Percentiles rank a stretch among this genome's conserved stretches.
These are phyloP conservation scores for Colletotrichum lupini DNA, from an alignment of 2,329 filamentous ascomycete genomes.

Conservation along the genomic window DNA sequence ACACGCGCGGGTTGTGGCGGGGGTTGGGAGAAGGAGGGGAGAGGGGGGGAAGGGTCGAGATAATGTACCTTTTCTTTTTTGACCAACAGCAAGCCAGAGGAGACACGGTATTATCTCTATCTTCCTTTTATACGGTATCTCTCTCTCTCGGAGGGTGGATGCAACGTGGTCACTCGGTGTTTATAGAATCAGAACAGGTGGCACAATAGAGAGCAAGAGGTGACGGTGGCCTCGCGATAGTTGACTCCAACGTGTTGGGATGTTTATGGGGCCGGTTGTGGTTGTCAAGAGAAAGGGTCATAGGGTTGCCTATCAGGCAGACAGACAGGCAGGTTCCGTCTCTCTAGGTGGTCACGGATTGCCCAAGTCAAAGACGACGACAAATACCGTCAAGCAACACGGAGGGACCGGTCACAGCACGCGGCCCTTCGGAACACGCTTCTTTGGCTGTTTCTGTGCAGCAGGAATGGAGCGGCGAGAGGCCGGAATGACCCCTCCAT, in stretches of 20 bases:
- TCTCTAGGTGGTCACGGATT: background rate
- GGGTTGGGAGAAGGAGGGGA: background rate
- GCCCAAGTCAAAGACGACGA: background rate
- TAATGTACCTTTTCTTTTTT: conserved; percentile 7
- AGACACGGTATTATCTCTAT: conserved; percentile 14
- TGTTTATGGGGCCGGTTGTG: background rate
- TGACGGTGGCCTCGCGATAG: conserved; percentile 25
- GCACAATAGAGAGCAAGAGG: conserved; percentile 4
- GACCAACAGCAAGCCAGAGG: background rate
- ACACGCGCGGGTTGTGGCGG: conserved; percentile 6
- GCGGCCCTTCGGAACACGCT: conserved; percentile 1
- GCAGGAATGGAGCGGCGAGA: background rate
- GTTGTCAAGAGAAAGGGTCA: conserved; percentile 4
- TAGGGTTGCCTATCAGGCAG: conserved; percentile 28
- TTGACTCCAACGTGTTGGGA: background rate
- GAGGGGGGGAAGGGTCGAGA: background rate
- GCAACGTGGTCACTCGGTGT: conserved; percentile 2
- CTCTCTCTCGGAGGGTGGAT: background rate
- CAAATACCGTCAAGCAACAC: background rate
- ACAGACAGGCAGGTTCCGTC: background rate
- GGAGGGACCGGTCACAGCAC: conserved; percentile 6
- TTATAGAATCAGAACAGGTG: conserved; percentile 16
- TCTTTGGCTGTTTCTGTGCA: background rate
- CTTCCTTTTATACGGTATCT: background rate
- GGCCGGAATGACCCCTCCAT: conserved; percentile 28